A percentile compares a stretch with the other conserved stretches of the same genome.
phyloP scores from a whole-genome alignment of 106 monocot species.

The Agapanthus africanus region DNA sequence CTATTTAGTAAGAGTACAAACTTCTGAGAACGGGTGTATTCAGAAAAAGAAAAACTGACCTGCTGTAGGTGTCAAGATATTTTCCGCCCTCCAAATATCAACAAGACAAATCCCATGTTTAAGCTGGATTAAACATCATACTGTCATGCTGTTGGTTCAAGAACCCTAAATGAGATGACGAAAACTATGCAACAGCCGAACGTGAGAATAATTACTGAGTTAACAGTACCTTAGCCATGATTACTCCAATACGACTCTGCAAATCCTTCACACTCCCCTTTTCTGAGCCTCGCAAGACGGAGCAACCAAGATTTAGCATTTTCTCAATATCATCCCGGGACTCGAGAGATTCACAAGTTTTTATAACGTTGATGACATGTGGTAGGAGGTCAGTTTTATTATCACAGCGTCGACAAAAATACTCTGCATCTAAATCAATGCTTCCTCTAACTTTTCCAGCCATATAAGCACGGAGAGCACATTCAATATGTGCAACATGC shows the following conservation, averaged over 20 bases:
- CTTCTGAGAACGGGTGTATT: too few relatives aligned
- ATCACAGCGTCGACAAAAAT: conserved; percentile 80
- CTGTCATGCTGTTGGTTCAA: conserved; percentile 16
- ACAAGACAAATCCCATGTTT: conserved; percentile 24
- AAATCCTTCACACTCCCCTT: conserved; percentile 36
- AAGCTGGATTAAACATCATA: conserved; percentile 49
- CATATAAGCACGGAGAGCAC: conserved; percentile 64
- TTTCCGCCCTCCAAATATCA: conserved; percentile 75
- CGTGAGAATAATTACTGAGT: background rate
- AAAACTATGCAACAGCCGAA: background rate
- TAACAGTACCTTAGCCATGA: conserved; percentile 48
- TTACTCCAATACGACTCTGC: conserved; percentile 24
- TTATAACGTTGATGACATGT: conserved; percentile 33
- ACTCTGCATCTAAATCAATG: conserved; percentile 68
- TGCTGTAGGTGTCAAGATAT: too few relatives aligned
- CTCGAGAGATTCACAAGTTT: conserved; percentile 35
- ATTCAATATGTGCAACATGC: conserved; percentile 72
- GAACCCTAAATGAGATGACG: background rate
- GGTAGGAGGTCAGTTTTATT: conserved; percentile 57
- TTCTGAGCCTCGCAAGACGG: conserved; percentile 44
- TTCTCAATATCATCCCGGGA: conserved; percentile 41
- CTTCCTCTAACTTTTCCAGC: conserved; percentile 77
- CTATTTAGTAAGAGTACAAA: too few relatives aligned
- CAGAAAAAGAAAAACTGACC: too few relatives aligned
- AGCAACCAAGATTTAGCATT: conserved; percentile 39